Conservation (phyloP, 305 asterid genomes). For the Fraxinus greggii region DNA sequence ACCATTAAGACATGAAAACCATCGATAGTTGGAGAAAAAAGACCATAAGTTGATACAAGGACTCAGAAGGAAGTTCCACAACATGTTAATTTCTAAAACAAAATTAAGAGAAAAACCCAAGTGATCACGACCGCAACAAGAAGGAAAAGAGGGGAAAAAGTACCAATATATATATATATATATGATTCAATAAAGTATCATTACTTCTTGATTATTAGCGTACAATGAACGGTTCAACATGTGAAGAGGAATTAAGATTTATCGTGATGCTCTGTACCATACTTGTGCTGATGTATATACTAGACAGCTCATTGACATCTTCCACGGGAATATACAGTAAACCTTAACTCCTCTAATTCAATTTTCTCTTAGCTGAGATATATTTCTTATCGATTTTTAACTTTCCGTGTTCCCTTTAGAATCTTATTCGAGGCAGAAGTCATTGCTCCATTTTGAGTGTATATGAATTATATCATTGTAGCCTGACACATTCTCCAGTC, state of each 20-base stretch:
- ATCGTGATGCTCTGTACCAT: not conserved
- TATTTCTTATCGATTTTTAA: not conserved
- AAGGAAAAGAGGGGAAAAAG: not conserved
- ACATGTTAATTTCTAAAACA: not conserved
- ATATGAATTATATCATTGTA: not conserved
- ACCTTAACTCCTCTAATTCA: not conserved
- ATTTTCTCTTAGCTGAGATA: not conserved
- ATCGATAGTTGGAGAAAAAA: not conserved
- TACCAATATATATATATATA: too few species aligned
- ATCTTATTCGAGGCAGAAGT: not conserved
- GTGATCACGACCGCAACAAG: not conserved
- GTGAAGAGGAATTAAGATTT: not conserved
- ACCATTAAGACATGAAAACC: not conserved
- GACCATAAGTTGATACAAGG: not conserved
- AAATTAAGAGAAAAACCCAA: not conserved
- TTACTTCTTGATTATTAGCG: not conserved
- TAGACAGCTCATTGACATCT: conserved; percentile 9
- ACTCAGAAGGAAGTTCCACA: not conserved
- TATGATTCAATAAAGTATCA: not conserved
- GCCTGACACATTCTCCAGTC: not conserved
- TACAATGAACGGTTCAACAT: not conserved
- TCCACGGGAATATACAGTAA: not conserved
- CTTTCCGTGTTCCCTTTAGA: not conserved
- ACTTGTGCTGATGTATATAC: conserved; percentile 1
- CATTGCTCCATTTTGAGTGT: not conserved